phyloP scores from a whole-genome alignment of 75 land plant genomes.

The Pseudotsuga menziesii region DNA sequence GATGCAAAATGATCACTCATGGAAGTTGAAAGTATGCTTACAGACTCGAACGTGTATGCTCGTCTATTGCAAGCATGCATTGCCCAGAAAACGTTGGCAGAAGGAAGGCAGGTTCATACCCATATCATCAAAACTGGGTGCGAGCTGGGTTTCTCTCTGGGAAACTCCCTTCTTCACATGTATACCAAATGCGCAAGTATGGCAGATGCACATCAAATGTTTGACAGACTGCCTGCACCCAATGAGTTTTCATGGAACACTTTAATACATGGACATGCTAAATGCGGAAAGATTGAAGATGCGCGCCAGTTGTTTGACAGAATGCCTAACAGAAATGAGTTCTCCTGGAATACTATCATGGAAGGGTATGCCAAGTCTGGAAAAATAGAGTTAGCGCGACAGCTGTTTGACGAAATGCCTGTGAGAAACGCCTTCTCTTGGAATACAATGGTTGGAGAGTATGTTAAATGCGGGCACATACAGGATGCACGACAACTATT shows the following conservation, averaged over 20 bases:
- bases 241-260: slow-evolving; percentile 70
- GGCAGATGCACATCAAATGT: slow-evolving; percentile 35
- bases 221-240: slow-evolving; percentile 23
- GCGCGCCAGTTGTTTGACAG: slow-evolving; percentile 22
- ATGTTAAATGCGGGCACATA: slow-evolving; percentile 18
- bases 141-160: slow-evolving; percentile 1
- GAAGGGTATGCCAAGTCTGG: slow-evolving; percentile 31
- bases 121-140: slow-evolving; percentile 5
- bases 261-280: slow-evolving; percentile 48
- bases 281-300: slow-evolving; percentile 21
- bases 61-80: neutral
- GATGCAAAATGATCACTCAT: neutral
- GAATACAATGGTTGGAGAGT: slow-evolving; percentile 47
- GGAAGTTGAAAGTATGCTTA: no score
- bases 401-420: slow-evolving; percentile 27
- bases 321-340: slow-evolving; percentile 41
- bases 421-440: slow-evolving; percentile 24
- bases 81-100: neutral
- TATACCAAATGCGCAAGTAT: slow-evolving; percentile 32
- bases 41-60: neutral
- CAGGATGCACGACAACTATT: slow-evolving; percentile 26
- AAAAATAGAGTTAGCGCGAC: slow-evolving; percentile 19
- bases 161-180: neutral
- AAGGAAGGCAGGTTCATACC: neutral
- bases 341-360: slow-evolving; percentile 23